A percentile compares a stretch with the other conserved stretches of the same genome.
Conservation (phyloP, 176 grass and related monocot species). For the Juncus effusus region DNA sequence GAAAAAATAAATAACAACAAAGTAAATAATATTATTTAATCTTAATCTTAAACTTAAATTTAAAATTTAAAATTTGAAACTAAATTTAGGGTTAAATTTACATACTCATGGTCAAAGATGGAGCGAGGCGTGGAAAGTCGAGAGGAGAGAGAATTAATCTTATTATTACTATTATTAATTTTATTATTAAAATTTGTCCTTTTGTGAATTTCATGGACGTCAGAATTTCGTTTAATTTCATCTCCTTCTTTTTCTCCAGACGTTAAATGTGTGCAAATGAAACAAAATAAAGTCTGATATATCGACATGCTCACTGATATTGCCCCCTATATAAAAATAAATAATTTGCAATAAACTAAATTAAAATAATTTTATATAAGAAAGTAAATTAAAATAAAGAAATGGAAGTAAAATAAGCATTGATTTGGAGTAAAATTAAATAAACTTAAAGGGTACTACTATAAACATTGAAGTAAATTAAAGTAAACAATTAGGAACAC, state of each 20-base stretch:
- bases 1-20: conserved; percentile 34
- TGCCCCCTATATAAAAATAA: conserved; percentile 65
- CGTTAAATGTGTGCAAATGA: conserved; percentile 79
- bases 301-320: conserved; percentile 96
- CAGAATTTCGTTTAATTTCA: conserved; percentile 63
- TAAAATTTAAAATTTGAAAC: neutral
- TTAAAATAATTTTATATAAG: too few relatives aligned
- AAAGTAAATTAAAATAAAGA: too few relatives aligned
- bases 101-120: conserved; percentile 79
- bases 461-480: too few relatives aligned
- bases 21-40: neutral
- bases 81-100: neutral
- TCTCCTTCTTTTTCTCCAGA: conserved; percentile 81
- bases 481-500: too few relatives aligned
- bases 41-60: conserved; percentile 19
- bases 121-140: conserved; percentile 36
- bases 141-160: conserved; percentile 29
- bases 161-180: conserved; percentile 2
- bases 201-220: conserved; percentile 70
- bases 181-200: conserved; percentile 50
- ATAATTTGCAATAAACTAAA: neutral
- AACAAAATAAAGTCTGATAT: conserved; percentile 81
- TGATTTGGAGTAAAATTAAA: too few relatives aligned
- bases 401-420: too few relatives aligned
- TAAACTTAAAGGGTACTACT: too few relatives aligned